These are phyloP conservation scores for Brassica rapa DNA, from an alignment of 345 rosid genomes.

Conservation along the genomic window DNA sequence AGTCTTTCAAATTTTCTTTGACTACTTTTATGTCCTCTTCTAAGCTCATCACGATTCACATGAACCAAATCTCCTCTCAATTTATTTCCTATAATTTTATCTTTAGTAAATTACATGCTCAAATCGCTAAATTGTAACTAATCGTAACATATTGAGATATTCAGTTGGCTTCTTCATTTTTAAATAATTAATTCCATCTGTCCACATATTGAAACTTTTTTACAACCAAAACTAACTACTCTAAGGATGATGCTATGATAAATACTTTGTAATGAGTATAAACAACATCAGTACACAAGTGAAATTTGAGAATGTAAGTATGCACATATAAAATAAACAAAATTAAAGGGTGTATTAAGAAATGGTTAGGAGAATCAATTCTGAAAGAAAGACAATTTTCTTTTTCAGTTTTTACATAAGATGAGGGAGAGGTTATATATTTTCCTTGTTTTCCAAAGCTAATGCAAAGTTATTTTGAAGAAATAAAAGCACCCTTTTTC, in stretches of 20 bases:
- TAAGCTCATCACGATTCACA: conserved; percentile 6
- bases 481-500: conserved; percentile 17
- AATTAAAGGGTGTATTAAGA: not conserved
- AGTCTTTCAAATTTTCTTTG: conserved; percentile 25
- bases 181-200: not conserved
- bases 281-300: not conserved
- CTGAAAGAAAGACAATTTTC: not conserved
- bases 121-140: not conserved
- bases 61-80: conserved; percentile 27
- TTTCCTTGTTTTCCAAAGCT: conserved; percentile 21
- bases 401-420: not conserved
- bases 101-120: not conserved
- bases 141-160: not conserved
- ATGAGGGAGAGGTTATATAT: conserved; percentile 5
- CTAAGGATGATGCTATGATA: not conserved
- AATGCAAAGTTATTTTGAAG: conserved; percentile 23
- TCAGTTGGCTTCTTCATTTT: not conserved
- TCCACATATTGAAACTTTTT: not conserved
- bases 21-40: conserved; percentile 29
- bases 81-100: not conserved
- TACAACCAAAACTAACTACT: not conserved
- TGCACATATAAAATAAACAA: not conserved
- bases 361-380: conserved; percentile 14
- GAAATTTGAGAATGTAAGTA: not conserved
- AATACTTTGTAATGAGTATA: not conserved